phyloP scores from a whole-genome alignment of 768 basidiomycete genomes.

The Polyporus arcularius region DNA sequence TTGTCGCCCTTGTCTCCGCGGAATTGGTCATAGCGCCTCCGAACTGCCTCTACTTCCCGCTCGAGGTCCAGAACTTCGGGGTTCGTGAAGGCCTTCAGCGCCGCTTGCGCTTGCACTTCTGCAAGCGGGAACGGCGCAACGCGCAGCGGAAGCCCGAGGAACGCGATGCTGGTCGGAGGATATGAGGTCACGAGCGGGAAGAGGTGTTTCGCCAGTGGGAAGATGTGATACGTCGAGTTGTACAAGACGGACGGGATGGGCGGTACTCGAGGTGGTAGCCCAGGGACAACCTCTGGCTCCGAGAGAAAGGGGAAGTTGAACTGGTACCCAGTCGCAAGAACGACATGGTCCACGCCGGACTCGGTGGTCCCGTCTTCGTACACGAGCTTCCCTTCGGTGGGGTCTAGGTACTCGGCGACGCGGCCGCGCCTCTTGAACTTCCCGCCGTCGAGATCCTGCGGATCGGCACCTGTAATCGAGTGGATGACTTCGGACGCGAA shows the following conservation, averaged over 20 bases:
- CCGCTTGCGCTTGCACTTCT: conserved; percentile 74
- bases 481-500: conserved; percentile 52
- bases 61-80: conserved; percentile 49
- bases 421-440: conserved; percentile 38
- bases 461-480: conserved; percentile 44
- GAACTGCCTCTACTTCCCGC: conserved; percentile 47
- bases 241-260: conserved; percentile 53
- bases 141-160: conserved; percentile 59
- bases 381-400: conserved; percentile 45
- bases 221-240: conserved; percentile 68
- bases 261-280: conserved; percentile 46
- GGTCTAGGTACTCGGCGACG: conserved; percentile 41
- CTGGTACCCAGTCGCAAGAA: conserved; percentile 79
- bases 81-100: conserved; percentile 54
- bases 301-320: conserved; percentile 67
- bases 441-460: conserved; percentile 23
- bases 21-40: conserved; percentile 49
- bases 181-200: conserved; percentile 57
- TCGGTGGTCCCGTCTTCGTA: conserved; percentile 64
- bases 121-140: conserved; percentile 76
- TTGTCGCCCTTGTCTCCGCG: conserved; percentile 22
- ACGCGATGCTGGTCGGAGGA: conserved; percentile 57
- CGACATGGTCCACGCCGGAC: conserved; percentile 57
- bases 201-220: conserved; percentile 69
- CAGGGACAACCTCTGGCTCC: conserved; percentile 34